Conservation (phyloP, 257 asterid species). For the Coffea canephora region DNA sequence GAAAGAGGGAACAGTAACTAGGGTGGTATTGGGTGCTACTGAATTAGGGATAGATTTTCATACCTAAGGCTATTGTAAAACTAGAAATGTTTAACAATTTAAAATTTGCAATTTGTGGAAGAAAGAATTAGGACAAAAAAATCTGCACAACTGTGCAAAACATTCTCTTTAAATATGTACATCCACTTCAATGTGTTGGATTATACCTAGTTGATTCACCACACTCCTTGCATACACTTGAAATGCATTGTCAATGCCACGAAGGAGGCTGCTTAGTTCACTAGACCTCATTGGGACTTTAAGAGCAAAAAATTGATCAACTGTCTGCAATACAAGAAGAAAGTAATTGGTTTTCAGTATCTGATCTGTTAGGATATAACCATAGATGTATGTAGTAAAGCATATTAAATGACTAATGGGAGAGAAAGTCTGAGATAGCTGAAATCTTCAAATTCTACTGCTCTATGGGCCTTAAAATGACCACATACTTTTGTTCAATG, state of each 20-base stretch:
- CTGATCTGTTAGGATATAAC: background rate
- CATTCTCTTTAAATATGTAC: background rate
- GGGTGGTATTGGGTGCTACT: too few relatives aligned
- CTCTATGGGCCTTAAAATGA: background rate
- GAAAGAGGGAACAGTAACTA: too few relatives aligned
- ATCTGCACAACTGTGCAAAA: background rate
- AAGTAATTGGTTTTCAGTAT: conserved; percentile 5
- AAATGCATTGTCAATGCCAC: conserved; percentile 95
- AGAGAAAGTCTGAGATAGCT: background rate
- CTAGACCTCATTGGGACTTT: conserved; percentile 91
- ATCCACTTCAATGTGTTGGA: background rate
- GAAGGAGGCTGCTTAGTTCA: conserved; percentile 81
- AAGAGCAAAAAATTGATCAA: conserved; percentile 91
- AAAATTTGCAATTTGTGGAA: too few relatives aligned
- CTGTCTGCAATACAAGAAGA: conserved; percentile 65
- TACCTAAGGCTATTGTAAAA: too few relatives aligned
- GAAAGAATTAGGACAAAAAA: too few relatives aligned
- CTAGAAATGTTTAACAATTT: too few relatives aligned
- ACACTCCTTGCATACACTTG: conserved; percentile 78
- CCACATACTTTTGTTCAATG: too few relatives aligned
- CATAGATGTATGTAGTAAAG: background rate
- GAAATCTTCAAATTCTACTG: conserved; percentile 2
- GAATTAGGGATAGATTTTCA: too few relatives aligned
- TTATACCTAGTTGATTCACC: conserved; percentile 68
- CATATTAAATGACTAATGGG: background rate